Percentiles rank a stretch among this genome's conserved stretches.
phyloP scores from a whole-genome alignment of 768 basidiomycete genomes.

The Rhodosporidiobolus sp. region DNA sequence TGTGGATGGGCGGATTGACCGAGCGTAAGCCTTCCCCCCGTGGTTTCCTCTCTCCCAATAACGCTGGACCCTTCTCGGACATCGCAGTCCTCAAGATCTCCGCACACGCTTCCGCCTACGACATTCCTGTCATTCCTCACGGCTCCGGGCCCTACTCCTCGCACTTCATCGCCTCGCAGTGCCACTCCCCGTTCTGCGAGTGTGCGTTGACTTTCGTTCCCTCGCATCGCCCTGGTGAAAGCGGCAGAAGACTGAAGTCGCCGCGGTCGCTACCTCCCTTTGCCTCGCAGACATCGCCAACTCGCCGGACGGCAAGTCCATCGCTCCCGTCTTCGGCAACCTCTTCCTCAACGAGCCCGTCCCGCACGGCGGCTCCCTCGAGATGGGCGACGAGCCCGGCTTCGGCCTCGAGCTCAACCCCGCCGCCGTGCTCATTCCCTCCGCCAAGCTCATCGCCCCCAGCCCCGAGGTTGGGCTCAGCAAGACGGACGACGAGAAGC shows the following conservation, averaged over 20 bases:
- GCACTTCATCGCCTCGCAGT: conserved; percentile 54
- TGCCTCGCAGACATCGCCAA: conserved; percentile 47
- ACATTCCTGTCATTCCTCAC: conserved; percentile 56
- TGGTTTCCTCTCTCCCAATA: too few relatives aligned
- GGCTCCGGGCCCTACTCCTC: conserved; percentile 53
- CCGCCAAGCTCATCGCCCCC: not conserved
- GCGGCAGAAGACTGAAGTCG: too few relatives aligned
- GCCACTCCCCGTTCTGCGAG: conserved; percentile 50
- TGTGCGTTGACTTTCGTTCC: conserved; percentile 30
- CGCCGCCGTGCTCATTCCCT: conserved; percentile 48
- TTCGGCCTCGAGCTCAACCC: conserved; percentile 54
- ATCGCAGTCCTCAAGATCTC: conserved; percentile 46
- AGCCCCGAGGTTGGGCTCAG: conserved; percentile 4
- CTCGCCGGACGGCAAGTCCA: conserved; percentile 52
- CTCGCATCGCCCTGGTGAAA: too few relatives aligned
- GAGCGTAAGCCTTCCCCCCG: conserved; percentile 6
- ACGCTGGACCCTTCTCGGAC: not conserved
- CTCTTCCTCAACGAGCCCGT: conserved; percentile 53
- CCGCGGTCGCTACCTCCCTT: too few relatives aligned
- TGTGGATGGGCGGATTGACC: conserved; percentile 46
- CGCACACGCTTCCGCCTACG: conserved; percentile 53
- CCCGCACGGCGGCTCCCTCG: conserved; percentile 50
- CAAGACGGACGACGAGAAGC: conserved; percentile 7
- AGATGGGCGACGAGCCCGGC: conserved; percentile 50
- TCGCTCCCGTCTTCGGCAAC: conserved; percentile 53